Conservation (phyloP, 164 flowering plant species). For the Paratinospora sagittata region DNA sequence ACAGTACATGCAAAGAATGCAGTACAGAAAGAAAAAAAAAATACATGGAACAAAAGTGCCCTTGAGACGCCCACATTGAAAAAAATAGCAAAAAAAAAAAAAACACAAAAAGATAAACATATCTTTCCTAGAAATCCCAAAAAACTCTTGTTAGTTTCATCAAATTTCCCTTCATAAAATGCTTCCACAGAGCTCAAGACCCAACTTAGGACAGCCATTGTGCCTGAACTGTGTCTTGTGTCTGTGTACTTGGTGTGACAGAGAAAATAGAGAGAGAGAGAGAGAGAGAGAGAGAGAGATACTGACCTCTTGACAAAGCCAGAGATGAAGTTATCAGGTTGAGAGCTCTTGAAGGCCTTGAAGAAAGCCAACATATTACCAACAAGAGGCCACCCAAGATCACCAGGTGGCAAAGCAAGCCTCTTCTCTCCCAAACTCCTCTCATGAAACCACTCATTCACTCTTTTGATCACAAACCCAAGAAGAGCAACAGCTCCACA, state of each 20-base stretch:
- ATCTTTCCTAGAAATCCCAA: background rate
- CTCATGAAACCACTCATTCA: slow-evolving; percentile 54
- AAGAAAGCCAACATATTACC: slow-evolving; percentile 87
- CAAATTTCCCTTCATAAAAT: background rate
- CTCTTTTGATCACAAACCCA: slow-evolving; percentile 31
- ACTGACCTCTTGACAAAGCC: slow-evolving; percentile 45
- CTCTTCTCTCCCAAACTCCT: slow-evolving; percentile 40
- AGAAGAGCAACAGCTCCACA: slow-evolving; percentile 25
- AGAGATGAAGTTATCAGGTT: slow-evolving; percentile 77
- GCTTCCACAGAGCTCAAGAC: background rate
- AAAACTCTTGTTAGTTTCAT: background rate
- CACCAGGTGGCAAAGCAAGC: slow-evolving; percentile 70
- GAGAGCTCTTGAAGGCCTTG: slow-evolving; percentile 58
- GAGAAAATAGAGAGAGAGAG: background rate
- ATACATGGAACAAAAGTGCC: background rate
- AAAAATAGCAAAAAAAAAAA: too few species aligned
- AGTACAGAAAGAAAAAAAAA: background rate
- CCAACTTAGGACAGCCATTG: background rate
- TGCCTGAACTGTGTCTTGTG: background rate
- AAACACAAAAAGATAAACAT: too few species aligned
- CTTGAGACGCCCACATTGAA: too few species aligned
- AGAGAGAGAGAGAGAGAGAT: slow-evolving; percentile 12
- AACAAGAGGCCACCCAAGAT: slow-evolving; percentile 75
- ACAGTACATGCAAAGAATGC: background rate
- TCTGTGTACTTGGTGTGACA: background rate